These are phyloP conservation scores for Henningerozyma blattae DNA, from an alignment of 805 yeast species.

Conservation along the genomic window DNA sequence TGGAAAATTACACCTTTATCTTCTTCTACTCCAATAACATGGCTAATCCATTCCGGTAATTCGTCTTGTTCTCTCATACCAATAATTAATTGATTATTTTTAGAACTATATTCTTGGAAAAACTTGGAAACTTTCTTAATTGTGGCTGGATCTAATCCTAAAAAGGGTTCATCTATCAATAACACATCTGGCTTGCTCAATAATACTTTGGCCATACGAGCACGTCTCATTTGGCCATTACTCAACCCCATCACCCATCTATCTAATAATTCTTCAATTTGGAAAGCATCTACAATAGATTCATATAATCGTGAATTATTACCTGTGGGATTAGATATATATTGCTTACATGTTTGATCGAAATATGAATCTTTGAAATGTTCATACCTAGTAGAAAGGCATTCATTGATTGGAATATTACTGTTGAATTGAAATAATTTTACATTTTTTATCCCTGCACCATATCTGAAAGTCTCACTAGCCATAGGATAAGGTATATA, in stretches of 20 bases:
- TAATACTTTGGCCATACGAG: conserved; percentile 69
- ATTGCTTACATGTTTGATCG: conserved; percentile 56
- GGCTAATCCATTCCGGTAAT: conserved; percentile 71
- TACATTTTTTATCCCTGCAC: not conserved
- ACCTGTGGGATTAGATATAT: conserved; percentile 36
- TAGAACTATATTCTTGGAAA: conserved; percentile 9
- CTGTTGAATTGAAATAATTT: not conserved
- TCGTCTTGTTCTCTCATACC: conserved; percentile 71
- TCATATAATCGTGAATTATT: conserved; percentile 29
- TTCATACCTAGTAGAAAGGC: conserved; percentile 61
- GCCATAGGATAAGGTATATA: not conserved
- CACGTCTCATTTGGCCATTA: conserved; percentile 89
- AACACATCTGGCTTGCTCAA: conserved; percentile 52
- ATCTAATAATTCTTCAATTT: conserved; percentile 42
- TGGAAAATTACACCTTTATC: conserved; percentile 35
- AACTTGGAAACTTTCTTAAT: conserved; percentile 41
- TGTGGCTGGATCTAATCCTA: conserved; percentile 80
- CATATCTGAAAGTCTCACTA: not conserved
- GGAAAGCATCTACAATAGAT: conserved; percentile 36
- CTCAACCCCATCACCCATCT: conserved; percentile 81
- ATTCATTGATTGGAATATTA: not conserved
- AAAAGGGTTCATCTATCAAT: conserved; percentile 80
- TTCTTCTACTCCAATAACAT: conserved; percentile 50
- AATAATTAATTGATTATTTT: conserved; percentile 32
- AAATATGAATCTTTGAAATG: conserved; percentile 64